Base-by-base conservation (phyloP, 129 eudicot species). In the Mikania micrantha region DNA sequence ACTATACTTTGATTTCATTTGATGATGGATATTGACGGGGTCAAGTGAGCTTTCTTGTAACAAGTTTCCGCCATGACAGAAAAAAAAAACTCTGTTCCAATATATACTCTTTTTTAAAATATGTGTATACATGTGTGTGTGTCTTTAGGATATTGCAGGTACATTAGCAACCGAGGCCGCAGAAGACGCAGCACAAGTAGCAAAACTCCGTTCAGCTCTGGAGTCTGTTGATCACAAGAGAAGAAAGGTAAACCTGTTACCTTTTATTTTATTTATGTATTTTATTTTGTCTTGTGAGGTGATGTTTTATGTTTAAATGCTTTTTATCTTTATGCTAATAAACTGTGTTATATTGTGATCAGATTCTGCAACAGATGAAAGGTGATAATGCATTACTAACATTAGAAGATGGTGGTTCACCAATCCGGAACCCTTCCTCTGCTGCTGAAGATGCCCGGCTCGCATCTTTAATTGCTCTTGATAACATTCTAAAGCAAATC, bases 201-300 rank as follows among this genome's bases (percentile, higher is more conserved):
- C 90, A 29, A 93, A 93, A 79, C 77, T 93, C 57, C 92, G 96
- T 69, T 89, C 96, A 20, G 99, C 99, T 56, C 84, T 93, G 13
- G 99, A 93, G 80, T 93, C 99, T 39, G 96, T 93, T 52, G 95
- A 93, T 76, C 99, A 93, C 86, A 93, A 93, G 87, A 89, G 99
- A 85, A 82, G 96, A 63, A 93, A 89, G 95, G 99, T 88, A 53
- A 56, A 58, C 56, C 34, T 64, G 48, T 64, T 27, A 35, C 49
- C 13, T 40, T 47, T 25, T 65, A 7, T 39, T 53, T 7, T 12
- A 15, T 31, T 32, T 12, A 50, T n/a, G n/a, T 35, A 29, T 13
- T 5, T 47, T 48, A n/a, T 39, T 17, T 71, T 20, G 9, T 24
- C 13, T 64, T 22, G 22, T 15, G 53, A 64, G 13, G 41, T 38